Base-by-base conservation (phyloP, 208 protist species). In the Porcisia deanei region DNA sequence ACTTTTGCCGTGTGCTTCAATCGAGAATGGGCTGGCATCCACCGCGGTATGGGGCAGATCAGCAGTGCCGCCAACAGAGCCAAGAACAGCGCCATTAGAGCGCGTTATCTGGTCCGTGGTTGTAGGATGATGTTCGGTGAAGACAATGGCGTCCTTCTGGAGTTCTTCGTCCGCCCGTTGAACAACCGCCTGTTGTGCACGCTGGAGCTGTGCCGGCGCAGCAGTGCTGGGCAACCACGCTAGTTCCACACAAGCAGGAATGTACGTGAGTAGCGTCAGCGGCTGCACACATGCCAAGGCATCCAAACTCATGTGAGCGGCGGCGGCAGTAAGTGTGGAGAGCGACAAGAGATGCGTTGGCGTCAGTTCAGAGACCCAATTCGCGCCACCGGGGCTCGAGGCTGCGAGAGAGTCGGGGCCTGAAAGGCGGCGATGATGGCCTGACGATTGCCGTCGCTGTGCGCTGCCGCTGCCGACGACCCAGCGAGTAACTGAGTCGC, bases 151-250 rank as follows among this genome's bases (percentile, higher is more conserved):
- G 39, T 30, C 49, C 47, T 49, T 41, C 43, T 34, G 25, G 47
- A 71, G 67, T 34, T 75, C 66, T 12, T 61, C 55, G n/a, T 64
- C 66, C 0, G 73, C 74, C 60, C 75, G 67, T 20, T 57, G 60
- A 16, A 80, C 41, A 39, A 71, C 76, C 16, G 71, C 76, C 1
- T 61, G 53, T 47, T 85, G 76, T 22, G 81, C 76, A 9, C 20
- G 53, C 43, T 76, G 76, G 34, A 77, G 54, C 47, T 64, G 59
- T 45, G 9, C 37, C 53, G 68, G 54, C 10, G 73, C 77, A 30
- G 76, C n/a, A 9, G 43, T 59, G 14, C 69, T 54, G 1, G 82
- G 72, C 49, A 85, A 60, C 82, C 82, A 85, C 30, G 69, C 77
- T 14, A 82, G 47, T 0, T 66, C 25, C 22, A 57, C 49, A 14